Evolutionary conservation across 768 basidiomycete species (phyloP), one percentile per base, ranked within the genome.

Genomic region (Strobilomyces dryophilus): DNA sequence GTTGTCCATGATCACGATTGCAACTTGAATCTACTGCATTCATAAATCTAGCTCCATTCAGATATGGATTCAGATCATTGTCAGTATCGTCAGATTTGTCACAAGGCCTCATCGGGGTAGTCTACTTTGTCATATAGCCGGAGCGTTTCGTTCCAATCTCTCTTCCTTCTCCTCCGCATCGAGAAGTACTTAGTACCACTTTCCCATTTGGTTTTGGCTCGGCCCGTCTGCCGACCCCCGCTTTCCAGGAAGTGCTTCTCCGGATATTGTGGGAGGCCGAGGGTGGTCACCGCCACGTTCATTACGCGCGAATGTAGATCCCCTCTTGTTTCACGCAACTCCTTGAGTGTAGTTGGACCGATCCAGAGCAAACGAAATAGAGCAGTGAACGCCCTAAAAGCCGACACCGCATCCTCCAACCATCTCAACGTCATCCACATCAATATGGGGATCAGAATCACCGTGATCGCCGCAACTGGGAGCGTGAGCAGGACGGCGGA

Each of bases 351-450:
- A 4, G 72, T 62, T 44, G 79, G 78, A 8, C 87, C 86, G 20
- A 89, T 79, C 40, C 76, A 67, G 11, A 93, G 68, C 8, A 94
- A 73, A 14, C 84, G 79, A 7, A 73, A 58, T 14, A 94, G 77
- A 2, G 84, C 74, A 0, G 75, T 71, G 56, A 86, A 80, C 4
- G 92, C 92, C 40, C 92, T 83, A 63, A 87, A 84, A 5, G 90
- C 82, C 0, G 90, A 80, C 4, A 91, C 76, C 1, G 85, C 83
- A 59, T 94, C 92, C 65, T 95, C 92, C 37, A 89, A 74, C 90
- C 91, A 94, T 47, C 92, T 82, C 54, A 95, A 74, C 17, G 87
- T 80, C 74, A 93, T 84, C 92, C 92, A 95, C 92, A 94, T 92
- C 58, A 85, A 61, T 5, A 77, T 74, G 3, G 91, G 92, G 7